phyloP scores from a whole-genome alignment of 2,329 filamentous ascomycete species.

The Aquanectria penicillioides region DNA sequence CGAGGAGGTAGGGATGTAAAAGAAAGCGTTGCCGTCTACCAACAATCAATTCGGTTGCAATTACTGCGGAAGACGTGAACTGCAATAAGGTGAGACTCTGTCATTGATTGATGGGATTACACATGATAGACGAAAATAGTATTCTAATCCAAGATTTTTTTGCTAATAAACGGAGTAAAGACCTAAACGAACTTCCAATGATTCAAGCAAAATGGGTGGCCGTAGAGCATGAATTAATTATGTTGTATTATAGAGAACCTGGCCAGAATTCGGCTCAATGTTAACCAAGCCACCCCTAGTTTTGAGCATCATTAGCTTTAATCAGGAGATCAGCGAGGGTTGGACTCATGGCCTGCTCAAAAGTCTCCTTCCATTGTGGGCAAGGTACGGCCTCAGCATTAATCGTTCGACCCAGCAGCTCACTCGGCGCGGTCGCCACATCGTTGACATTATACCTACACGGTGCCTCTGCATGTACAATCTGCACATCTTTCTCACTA shows the following conservation, averaged over 20 bases:
- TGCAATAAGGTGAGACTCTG: no score
- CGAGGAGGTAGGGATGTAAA: no score
- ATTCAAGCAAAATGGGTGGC: neutral
- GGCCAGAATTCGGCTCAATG: neutral
- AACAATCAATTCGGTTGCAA: no score
- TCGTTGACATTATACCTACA: neutral
- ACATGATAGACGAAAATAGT: no score
- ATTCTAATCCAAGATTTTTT: no score
- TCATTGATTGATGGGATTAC: no score
- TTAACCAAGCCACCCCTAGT: neutral
- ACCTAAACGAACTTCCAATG: neutral
- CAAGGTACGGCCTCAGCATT: neutral
- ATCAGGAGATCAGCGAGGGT: neutral
- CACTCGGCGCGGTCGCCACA: neutral
- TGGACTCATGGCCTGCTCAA: neutral
- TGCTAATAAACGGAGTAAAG: no score
- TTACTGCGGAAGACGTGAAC: no score
- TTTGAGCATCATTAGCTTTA: slow-evolving; percentile 1
- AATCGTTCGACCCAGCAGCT: neutral
- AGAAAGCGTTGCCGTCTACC: no score
- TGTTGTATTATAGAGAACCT: neutral
- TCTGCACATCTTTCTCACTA: neutral
- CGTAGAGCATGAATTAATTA: neutral
- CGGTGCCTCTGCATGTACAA: neutral
- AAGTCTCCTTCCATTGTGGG: neutral